These are phyloP conservation scores for Phascolomyces articulosus DNA, from an alignment of 371 early-diverging fungal species.

Conservation along the genomic window DNA sequence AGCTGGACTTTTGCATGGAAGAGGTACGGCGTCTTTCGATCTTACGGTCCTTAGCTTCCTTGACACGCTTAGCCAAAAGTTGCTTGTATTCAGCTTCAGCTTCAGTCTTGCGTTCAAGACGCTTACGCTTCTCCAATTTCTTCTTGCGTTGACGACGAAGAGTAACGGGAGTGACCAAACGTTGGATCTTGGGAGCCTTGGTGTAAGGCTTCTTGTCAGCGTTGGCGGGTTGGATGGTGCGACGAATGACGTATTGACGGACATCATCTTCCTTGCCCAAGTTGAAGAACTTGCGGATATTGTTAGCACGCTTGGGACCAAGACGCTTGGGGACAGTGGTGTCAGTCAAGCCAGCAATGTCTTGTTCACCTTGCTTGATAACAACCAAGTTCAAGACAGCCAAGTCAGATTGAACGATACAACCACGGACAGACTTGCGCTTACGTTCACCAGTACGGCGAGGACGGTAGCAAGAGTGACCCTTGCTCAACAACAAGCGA, in stretches of 20 bases:
- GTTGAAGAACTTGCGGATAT: conserved; percentile 98
- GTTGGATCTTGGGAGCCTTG: conserved; percentile 98
- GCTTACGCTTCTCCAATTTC: conserved; percentile 84
- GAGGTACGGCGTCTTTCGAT: conserved; percentile 69
- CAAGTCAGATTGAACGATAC: conserved; percentile 97
- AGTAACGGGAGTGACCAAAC: conserved; percentile 95
- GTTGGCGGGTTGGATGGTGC: conserved; percentile 91
- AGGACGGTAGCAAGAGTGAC: conserved; percentile 99
- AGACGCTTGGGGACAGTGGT: conserved; percentile 91
- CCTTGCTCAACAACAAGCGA: conserved; percentile 94
- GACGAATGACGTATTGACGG: conserved; percentile 98
- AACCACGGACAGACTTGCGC: conserved; percentile 99
- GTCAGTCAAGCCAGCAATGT: conserved; percentile 98
- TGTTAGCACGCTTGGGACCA: conserved; percentile 98
- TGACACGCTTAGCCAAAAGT: conserved; percentile 90
- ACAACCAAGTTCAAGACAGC: conserved; percentile 94
- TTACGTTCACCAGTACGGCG: conserved; percentile 98
- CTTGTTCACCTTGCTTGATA: conserved; percentile 96
- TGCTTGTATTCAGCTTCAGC: conserved; percentile 93
- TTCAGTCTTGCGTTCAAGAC: conserved; percentile 79
- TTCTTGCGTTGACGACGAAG: conserved; percentile 94
- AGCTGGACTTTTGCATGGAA: conserved; percentile 64
- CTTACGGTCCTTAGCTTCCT: conserved; percentile 85
- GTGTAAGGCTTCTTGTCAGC: conserved; percentile 89
- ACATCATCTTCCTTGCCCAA: conserved; percentile 97